A percentile compares a stretch with the other conserved stretches of the same genome.
phyloP scores from a whole-genome alignment of 2,329 filamentous ascomycete genomes.

The Alternaria panax region DNA sequence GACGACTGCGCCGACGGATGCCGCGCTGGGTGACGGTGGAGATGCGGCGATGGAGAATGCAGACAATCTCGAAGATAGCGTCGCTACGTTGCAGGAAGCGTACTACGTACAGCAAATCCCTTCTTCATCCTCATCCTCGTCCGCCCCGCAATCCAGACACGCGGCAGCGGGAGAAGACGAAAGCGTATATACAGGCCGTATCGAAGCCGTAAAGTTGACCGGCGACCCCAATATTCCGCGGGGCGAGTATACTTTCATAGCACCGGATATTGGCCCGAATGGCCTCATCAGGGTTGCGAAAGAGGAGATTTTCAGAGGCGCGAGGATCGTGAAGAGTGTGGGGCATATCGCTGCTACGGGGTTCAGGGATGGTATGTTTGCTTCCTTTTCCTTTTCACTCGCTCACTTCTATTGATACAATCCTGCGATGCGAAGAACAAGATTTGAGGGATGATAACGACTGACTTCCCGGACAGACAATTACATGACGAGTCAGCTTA shows the following conservation, averaged over 20 bases:
- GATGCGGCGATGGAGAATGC: constrained; percentile 22
- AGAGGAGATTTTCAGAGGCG: constrained; percentile 75
- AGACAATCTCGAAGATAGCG: constrained; percentile 51
- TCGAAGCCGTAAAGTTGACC: constrained; percentile 89
- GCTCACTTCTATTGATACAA: no score
- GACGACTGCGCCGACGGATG: constrained; percentile 40
- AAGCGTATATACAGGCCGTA: constrained; percentile 66
- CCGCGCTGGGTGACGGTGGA: constrained; percentile 13
- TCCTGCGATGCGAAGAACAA: no score
- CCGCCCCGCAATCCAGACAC: no score
- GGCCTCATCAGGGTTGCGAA: constrained; percentile 71
- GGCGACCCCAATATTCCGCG: constrained; percentile 90
- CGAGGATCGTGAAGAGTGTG: constrained; percentile 73
- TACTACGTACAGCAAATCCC: no score
- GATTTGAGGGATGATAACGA: no score
- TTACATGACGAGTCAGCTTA: constrained; percentile 77
- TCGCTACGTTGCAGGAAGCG: constrained; percentile 37
- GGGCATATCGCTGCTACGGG: constrained; percentile 80
- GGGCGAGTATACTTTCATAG: constrained; percentile 83
- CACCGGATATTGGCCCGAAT: constrained; percentile 73
- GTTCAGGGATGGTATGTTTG: constrained; percentile 72
- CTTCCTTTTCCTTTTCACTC: no score
- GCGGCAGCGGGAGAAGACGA: constrained; percentile 26
- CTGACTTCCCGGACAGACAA: no score
- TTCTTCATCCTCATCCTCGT: no score